Evolutionary conservation across 192 early-diverging fungal species (phyloP).

Genomic region (Tieghemiomyces parasiticus): DNA sequence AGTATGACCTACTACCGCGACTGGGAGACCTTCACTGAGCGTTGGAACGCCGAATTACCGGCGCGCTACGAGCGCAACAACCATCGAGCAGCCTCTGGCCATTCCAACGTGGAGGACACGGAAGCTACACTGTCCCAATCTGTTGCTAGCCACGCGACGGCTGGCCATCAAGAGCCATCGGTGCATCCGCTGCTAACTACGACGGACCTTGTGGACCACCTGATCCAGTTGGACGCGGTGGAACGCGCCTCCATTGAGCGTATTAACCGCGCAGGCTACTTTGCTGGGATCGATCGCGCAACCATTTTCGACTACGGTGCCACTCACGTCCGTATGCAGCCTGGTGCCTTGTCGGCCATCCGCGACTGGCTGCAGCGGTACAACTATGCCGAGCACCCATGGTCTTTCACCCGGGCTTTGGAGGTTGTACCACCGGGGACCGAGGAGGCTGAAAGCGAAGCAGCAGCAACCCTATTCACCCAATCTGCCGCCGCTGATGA

Average conservation of each 20-base stretch:
- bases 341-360: slow-evolving; percentile 15
- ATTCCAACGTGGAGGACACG: no score
- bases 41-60: slow-evolving; percentile 10
- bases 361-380: slow-evolving; percentile 11
- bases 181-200: neutral
- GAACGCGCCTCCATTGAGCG: slow-evolving; percentile 19
- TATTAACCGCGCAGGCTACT: slow-evolving; percentile 11
- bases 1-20: slow-evolving; percentile 17
- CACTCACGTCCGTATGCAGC: slow-evolving; percentile 10
- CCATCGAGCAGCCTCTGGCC: no score
- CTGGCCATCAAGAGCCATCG: neutral
- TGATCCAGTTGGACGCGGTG: slow-evolving; percentile 17
- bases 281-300: slow-evolving; percentile 14
- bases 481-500: no score
- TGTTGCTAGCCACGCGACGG: neutral
- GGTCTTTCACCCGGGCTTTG: neutral
- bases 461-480: no score
- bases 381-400: neutral
- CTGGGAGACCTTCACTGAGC: slow-evolving; percentile 5
- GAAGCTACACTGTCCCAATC: neutral
- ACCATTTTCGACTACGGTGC: slow-evolving; percentile 16
- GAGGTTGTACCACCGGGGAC: neutral
- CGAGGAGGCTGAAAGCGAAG: no score
- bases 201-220: slow-evolving; percentile 13
- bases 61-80: neutral